A percentile compares a stretch with the other conserved stretches of the same genome.
These are phyloP conservation scores for Bauhinia variegata DNA, from an alignment of 306 rosid species.

Conservation along the genomic window DNA sequence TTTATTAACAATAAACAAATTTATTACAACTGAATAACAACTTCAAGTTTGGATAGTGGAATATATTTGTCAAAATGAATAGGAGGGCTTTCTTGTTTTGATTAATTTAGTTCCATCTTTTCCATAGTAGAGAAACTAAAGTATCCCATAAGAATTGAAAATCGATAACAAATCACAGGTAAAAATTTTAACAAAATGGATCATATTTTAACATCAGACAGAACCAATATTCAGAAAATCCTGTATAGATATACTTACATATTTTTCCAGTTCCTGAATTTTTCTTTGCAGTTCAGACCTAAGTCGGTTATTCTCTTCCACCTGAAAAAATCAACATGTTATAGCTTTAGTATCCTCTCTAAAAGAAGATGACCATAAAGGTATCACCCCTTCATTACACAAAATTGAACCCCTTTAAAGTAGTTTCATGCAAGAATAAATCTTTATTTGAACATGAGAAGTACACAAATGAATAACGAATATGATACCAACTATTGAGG, in stretches of 20 bases:
- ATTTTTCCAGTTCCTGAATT: conserved; percentile 64
- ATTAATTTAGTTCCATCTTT: too few species aligned
- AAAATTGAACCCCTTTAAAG: conserved; percentile 17
- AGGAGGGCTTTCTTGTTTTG: too few species aligned
- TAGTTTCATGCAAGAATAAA: neutral
- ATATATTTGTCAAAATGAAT: too few species aligned
- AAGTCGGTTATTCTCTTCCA: conserved; percentile 72
- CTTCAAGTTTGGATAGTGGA: too few species aligned
- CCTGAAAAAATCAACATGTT: conserved; percentile 49
- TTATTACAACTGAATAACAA: too few species aligned
- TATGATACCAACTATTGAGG: neutral
- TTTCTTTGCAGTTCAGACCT: conserved; percentile 70
- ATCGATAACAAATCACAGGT: neutral
- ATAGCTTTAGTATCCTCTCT: conserved; percentile 31
- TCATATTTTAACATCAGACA: neutral
- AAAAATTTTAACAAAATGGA: neutral
- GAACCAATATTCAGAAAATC: conserved; percentile 5
- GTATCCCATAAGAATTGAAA: conserved; percentile 16
- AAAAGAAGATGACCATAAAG: conserved; percentile 25
- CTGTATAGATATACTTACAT: conserved; percentile 52
- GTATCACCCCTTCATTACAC: conserved; percentile 10
- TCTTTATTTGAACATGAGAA: too few species aligned
- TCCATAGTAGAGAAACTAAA: neutral
- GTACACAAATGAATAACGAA: neutral
- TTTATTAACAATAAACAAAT: too few species aligned